Base-by-base conservation (phyloP, 345 rosid genomes). In the Erodium maritimum region DNA sequence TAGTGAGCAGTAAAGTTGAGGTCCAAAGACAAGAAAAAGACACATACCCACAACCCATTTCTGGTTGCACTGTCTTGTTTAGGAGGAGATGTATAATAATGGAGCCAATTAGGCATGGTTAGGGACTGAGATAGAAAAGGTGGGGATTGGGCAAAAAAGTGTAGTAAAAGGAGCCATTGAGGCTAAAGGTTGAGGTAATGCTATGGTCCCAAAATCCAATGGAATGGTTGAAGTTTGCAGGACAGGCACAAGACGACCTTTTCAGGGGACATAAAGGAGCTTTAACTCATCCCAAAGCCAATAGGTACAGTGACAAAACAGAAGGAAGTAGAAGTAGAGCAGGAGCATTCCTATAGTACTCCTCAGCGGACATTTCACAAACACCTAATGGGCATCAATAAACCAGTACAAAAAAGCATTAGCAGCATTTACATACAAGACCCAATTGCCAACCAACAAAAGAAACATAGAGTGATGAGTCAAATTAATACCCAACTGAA, bases 281-380 rank as follows among this genome's bases (percentile, higher is more conserved):
- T 73, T 69, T 69, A 66, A 60, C 73, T 53, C 66, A 34, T 52
- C 68, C 71, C 73, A 63, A 69, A 63, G 66, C 68, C 23, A 51
- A 51, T 22, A 29, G 21, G 50, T 46, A 67, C 50, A 48, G 69
- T 46, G 66, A 72, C 72, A 46, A 57, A 33, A 55, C 70, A 69
- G 17, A 54, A 10, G 54, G 17, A 19, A 19, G 62, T 20, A 46
- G n/a, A 18, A 64, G 50, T 42, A 42, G 14, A 42, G 48, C 48
- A 42, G 48, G 17, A 42, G 6, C 48, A 42, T 42, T 42, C 12
- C 16, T 16, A 42, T 42, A 42, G 48, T 10, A 42, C 48, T 12
- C 48, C 48, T 42, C 48, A 42, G 48, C 2, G 48, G 48, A 42
- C 61, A 71, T 58, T 55, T 19, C 54, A 56, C 68, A 63, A 13